Evolutionary conservation across 108 stramenopile genomes (phyloP), one percentile per base, ranked within the genome.

Genomic region (Nitzschia sp.): DNA sequence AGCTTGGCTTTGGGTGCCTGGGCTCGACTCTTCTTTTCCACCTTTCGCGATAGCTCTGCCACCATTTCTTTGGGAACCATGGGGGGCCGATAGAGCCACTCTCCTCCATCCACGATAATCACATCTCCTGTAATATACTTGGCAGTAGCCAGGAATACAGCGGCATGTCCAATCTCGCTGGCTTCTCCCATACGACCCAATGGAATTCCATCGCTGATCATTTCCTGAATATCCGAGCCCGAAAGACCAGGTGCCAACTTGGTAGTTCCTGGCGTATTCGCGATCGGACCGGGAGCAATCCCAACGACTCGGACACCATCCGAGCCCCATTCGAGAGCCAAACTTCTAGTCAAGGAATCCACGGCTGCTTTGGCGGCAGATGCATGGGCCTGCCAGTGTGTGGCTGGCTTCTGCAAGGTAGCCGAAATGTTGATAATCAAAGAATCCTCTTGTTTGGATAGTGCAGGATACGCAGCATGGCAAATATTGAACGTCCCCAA

Each of bases 241-340:
- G 70, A 63, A 53, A 91, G 57, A 19, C 85, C 89, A 26, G 93
- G 93, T 2, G 90, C 87, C 29, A 97, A 70, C 76, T 96, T 97
- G 20, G 94, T 87, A 63, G 93, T 97, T 24, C 96, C 96, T 10
- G 95, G 95, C 11, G 95, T 97, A 76, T 95, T 69, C 3, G 74
- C 91, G 59, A 96, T 96, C 12, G 96, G 92, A 20, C 96, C 96
- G 10, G 96, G 96, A 26, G 96, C 96, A 50, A 97, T 92, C 6
- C 93, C 95, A 57, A 87, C 90, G 7, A 97, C 95, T 63, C 96
- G 67, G 51, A 97, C 89, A 20, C 81, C 72, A 76, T 95, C 78
- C 17, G 62, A 58, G 0, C 96, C 96, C 96, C 96, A 97, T 75
- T 97, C 96, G 51, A 97, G 67, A 12, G 93, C 95, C 42, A 97